Evolutionary conservation across 805 yeast species (phyloP), one percentile per base, ranked within the genome.

Genomic region (Candida alai): DNA sequence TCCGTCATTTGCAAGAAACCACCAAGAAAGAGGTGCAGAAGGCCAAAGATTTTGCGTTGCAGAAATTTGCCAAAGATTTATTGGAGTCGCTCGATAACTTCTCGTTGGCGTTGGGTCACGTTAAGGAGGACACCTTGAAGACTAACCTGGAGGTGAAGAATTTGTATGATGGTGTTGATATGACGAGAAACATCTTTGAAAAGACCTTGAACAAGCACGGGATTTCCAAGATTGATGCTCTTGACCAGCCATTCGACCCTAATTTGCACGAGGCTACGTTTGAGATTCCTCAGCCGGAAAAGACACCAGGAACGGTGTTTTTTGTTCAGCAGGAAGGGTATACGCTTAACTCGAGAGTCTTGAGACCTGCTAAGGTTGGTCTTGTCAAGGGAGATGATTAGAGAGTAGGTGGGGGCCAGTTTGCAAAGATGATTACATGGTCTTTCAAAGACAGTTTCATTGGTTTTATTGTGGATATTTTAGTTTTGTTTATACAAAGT

Each of bases 311-410:
- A 40, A 82, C 96, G 18, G 86, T 88, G 39, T 84, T 89, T 78
- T 85, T 77, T 52, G 96, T 89, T 40, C 96, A 88, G 66, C 96
- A 84, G 65, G 74, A 81, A 16, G 97, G 97, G 27, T 88, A 80
- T 67, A 78, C 81, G 40, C 72, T 87, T 52, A 87, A 87, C 65
- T 78, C 82, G 49, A 76, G 97, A 58, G 95, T 88, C 21, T 73
- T 88, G 56, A 78, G 97, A 65, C 95, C 97, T 20, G 96, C 97
- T 39, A 88, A 88, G 72, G 97, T 88, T 46, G 97, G 97, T 49
- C 76, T 88, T 52, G 96, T 88, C 46, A 85, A 83, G 66, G 76
- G 61, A 40, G 51, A 42, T 11, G 19, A 37, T 6, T 29, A 34
- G 21, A 18, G 12, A 25, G 6, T 15, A n/a, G n/a, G n/a, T n/a